Evolutionary conservation across 2,329 filamentous ascomycete species (phyloP), one percentile per base, ranked within the genome.

Genomic region (Colletotrichum cuscutae): DNA sequence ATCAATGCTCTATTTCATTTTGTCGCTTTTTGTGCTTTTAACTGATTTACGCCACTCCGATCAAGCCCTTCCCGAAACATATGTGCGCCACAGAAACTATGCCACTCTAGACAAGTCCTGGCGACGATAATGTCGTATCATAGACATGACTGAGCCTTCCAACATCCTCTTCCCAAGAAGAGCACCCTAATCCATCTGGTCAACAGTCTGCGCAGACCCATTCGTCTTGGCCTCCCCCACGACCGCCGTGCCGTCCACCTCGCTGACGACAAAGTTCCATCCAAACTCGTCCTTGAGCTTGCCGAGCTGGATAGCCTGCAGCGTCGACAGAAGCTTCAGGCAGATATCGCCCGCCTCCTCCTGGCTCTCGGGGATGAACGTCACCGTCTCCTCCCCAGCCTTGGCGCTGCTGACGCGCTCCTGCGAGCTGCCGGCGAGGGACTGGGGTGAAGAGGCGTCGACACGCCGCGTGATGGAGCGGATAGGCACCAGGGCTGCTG

Each of bases 401-500:
- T 75, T 72, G 26, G 80, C 79, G 58, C 80, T 63, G 22, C 83
- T 82, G 28, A 87, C 77, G 24, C 84, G 83, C 22, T 81, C 64
- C 71, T 85, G 81, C 49, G 79, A 72, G 69, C 81, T 78, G 9
- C 78, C 72, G 12, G 76, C 75, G 59, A 85, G 82, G 22, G 85
- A 86, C 52, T 82, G 80, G 13, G 84, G 76, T 15, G 84, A 82
- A 5, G 81, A 78, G 1, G 83, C 76, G 63, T 80, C 75, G 58
- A 84, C 74, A 56, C 86, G 89, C 78, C 95, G 91, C 3, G 94
- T 97, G 81, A 98, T 97, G 77, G 94, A 97, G 74, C 93, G 93
- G 82, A 98, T 97, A 1, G 96, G 96, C 3, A 98, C 95, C 66
- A 99, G 87, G 0, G 94, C 94, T 0, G 95, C 96, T 0, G 96